These are phyloP conservation scores for Heracleum sosnowskyi DNA, from an alignment of 129 eudicot genomes.

Conservation along the genomic window DNA sequence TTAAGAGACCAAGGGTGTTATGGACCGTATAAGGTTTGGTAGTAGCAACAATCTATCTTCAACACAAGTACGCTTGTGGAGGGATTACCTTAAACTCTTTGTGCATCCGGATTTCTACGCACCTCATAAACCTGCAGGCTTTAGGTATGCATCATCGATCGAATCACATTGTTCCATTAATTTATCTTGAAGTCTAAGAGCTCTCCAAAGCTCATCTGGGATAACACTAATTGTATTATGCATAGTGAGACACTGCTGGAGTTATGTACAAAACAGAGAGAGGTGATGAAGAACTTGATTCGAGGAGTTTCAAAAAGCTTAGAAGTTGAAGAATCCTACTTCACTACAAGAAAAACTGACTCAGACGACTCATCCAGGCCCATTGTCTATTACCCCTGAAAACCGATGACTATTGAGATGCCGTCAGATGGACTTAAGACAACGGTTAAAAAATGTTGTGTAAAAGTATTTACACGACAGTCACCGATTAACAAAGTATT, in stretches of 20 bases:
- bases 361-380: no score
- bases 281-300: conserved; percentile 11
- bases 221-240: not conserved
- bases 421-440: no score
- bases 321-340: conserved; percentile 17
- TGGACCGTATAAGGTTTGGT: conserved; percentile 12
- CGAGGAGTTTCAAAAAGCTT: conserved; percentile 20
- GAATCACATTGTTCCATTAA: no score
- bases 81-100: no score
- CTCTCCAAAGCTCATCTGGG: not conserved
- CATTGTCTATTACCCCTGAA: no score
- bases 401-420: no score
- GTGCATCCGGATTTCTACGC: no score
- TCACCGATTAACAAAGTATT: no score
- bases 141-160: not conserved
- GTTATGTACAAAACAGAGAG: conserved; percentile 6
- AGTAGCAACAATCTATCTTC: not conserved
- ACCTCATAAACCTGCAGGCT: conserved; percentile 4
- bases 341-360: no score
- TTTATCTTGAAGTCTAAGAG: no score
- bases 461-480: no score
- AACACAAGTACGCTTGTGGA: not conserved
- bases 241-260: conserved; percentile 12
- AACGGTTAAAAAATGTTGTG: no score
- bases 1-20: conserved; percentile 11